Percentiles rank a stretch among this genome's conserved stretches.
Evolutionary conservation across 768 basidiomycete genomes (phyloP).

Genomic region (Amanita pseudoporphyria): DNA sequence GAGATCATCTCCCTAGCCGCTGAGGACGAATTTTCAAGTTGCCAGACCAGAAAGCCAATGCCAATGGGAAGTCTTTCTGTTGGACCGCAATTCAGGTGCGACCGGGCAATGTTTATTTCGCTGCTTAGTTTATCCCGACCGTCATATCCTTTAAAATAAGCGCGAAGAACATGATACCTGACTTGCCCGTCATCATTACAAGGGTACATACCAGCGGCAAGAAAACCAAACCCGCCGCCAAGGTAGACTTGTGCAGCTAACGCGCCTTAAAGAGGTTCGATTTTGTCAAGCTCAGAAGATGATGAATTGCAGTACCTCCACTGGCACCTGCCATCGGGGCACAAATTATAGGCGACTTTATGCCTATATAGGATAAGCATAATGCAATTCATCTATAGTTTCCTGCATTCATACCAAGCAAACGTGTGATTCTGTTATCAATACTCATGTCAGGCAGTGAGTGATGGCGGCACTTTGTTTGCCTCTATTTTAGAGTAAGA

Average conservation of each 20-base stretch:
- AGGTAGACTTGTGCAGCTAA: slow-evolving; percentile 52
- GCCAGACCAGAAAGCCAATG: slow-evolving; percentile 69
- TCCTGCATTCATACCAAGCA: slow-evolving; percentile 32
- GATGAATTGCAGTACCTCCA: slow-evolving; percentile 32
- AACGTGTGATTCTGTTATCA: slow-evolving; percentile 13
- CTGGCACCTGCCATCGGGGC: slow-evolving; percentile 68
- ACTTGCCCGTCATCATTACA: neutral
- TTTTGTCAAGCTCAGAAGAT: slow-evolving; percentile 6
- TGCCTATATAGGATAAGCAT: slow-evolving; percentile 24
- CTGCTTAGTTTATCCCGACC: slow-evolving; percentile 31
- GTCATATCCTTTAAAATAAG: slow-evolving; percentile 32
- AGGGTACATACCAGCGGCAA: slow-evolving; percentile 41
- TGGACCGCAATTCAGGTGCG: slow-evolving; percentile 24
- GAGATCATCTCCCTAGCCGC: slow-evolving; percentile 33
- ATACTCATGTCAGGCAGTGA: neutral
- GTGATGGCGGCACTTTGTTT: neutral
- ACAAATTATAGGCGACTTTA: slow-evolving; percentile 49
- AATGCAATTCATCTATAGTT: neutral
- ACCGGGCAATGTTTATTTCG: slow-evolving; percentile 47
- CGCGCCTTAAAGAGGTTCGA: slow-evolving; percentile 20
- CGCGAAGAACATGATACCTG: neutral
- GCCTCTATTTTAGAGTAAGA: neutral
- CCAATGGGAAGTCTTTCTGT: slow-evolving; percentile 46
- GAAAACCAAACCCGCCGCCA: slow-evolving; percentile 71
- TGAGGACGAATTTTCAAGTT: slow-evolving; percentile 41